phyloP scores from a whole-genome alignment of 768 basidiomycete species.

The Macrolepiota fuliginosa region DNA sequence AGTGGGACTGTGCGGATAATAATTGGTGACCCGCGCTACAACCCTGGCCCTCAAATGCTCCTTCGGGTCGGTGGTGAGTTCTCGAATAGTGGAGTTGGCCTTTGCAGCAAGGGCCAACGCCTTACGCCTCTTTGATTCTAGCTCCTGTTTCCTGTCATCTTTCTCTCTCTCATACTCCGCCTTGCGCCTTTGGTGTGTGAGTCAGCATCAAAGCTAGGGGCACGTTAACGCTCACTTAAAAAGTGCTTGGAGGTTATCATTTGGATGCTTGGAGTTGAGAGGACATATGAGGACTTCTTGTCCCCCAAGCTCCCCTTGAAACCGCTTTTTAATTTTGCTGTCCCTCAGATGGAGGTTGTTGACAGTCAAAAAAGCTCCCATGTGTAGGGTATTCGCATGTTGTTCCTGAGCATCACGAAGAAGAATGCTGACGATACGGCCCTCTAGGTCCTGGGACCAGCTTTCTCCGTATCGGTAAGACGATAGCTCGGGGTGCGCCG shows the following conservation, averaged over 20 bases:
- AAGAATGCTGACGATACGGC: constrained; percentile 48
- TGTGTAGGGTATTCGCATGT: constrained; percentile 32
- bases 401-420: constrained; percentile 47
- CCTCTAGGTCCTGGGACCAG: constrained; percentile 46
- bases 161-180: background rate
- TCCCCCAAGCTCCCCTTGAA: constrained; percentile 48
- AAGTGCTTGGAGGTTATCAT: constrained; percentile 38
- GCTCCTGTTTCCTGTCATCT: background rate
- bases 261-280: constrained; percentile 32
- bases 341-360: constrained; percentile 49
- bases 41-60: constrained; percentile 40
- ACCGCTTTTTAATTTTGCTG: constrained; percentile 24
- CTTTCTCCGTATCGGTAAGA: constrained; percentile 25
- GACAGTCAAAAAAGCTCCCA: constrained; percentile 45
- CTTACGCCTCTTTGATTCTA: background rate
- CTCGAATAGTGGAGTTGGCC: constrained; percentile 26
- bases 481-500: constrained; percentile 42
- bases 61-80: constrained; percentile 29
- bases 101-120: background rate
- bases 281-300: constrained; percentile 40
- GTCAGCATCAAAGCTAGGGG: background rate
- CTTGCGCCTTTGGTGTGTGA: background rate
- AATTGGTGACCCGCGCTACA: constrained; percentile 52
- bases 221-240: constrained; percentile 31
- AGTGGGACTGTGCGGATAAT: constrained; percentile 47